Evolutionary conservation across 2,329 filamentous ascomycete species (phyloP).

Genomic region (Blastomyces parvus): DNA sequence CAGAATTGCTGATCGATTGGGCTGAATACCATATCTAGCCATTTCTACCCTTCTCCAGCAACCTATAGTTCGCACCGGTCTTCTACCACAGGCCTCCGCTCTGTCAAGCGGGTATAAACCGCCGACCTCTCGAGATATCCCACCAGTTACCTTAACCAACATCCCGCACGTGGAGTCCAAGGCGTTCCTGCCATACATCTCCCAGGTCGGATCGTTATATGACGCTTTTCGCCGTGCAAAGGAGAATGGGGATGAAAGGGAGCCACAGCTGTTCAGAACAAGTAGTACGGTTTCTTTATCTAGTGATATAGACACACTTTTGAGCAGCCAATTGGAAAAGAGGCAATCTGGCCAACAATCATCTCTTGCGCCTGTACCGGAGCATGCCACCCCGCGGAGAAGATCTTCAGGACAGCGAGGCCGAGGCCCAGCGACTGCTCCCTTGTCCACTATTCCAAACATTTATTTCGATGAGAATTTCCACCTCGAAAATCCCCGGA

Average conservation of each 20-base stretch:
- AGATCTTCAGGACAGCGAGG: constrained; percentile 26
- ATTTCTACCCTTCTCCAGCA: constrained; percentile 77
- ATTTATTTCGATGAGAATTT: constrained; percentile 96
- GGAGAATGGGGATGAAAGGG: constrained; percentile 59
- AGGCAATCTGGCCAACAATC: constrained; percentile 25
- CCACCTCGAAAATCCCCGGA: constrained; percentile 88
- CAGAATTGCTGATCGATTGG: not conserved
- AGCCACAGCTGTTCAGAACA: constrained; percentile 39
- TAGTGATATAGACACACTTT: constrained; percentile 42
- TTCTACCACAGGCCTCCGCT: constrained; percentile 64
- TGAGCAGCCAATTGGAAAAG: constrained; percentile 38
- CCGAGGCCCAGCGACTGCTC: constrained; percentile 50
- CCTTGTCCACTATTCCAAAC: constrained; percentile 78
- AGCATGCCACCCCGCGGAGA: constrained; percentile 7
- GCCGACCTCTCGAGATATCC: constrained; percentile 81
- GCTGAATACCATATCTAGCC: constrained; percentile 38
- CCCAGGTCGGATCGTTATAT: constrained; percentile 76
- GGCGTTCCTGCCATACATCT: constrained; percentile 74
- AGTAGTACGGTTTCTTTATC: constrained; percentile 36
- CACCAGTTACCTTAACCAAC: constrained; percentile 82
- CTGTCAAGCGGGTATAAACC: constrained; percentile 65
- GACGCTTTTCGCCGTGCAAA: constrained; percentile 80
- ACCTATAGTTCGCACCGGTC: constrained; percentile 66
- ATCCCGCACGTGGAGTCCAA: constrained; percentile 69
- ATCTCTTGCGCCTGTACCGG: not conserved